Conservation (phyloP, 2,329 filamentous ascomycete species). For the Talaromyces sp. region DNA sequence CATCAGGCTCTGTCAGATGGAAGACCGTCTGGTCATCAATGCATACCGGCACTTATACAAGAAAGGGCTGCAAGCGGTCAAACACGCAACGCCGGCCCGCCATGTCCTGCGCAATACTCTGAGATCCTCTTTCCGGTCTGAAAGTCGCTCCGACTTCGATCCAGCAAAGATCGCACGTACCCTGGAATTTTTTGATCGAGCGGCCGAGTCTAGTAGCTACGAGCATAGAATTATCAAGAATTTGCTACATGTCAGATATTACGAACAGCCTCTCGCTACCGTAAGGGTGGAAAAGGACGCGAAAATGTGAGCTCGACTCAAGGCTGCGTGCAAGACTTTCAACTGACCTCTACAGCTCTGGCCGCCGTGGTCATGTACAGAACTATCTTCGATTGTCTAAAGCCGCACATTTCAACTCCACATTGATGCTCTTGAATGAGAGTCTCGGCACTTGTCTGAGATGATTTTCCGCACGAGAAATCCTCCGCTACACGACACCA, state of each 20-base stretch:
- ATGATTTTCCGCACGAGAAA: constrained; percentile 17
- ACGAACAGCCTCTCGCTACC: constrained; percentile 33
- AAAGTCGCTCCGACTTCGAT: constrained; percentile 36
- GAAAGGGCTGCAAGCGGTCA: constrained; percentile 51
- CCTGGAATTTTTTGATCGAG: constrained; percentile 43
- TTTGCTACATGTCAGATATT: constrained; percentile 43
- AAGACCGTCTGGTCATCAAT: constrained; percentile 39
- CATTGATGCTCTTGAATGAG: constrained; percentile 47
- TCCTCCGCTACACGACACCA: neutral
- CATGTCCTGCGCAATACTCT: constrained; percentile 49
- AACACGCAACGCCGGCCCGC: constrained; percentile 56
- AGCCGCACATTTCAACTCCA: constrained; percentile 43
- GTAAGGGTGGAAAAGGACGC: constrained; percentile 25
- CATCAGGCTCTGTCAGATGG: constrained; percentile 8
- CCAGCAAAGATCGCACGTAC: constrained; percentile 43
- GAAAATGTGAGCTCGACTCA: constrained; percentile 27
- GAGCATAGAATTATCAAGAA: constrained; percentile 49
- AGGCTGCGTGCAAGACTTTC: neutral
- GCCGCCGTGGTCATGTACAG: constrained; percentile 27
- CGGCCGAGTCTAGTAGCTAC: constrained; percentile 35
- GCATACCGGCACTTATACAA: constrained; percentile 59
- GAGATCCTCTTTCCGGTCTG: constrained; percentile 41
- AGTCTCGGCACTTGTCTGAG: constrained; percentile 45
- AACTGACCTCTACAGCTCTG: constrained; percentile 28
- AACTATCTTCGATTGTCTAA: constrained; percentile 32